Evolutionary conservation across 495 filamentous ascomycete species (phyloP).

Genomic region (Daldinia bambusicola): DNA sequence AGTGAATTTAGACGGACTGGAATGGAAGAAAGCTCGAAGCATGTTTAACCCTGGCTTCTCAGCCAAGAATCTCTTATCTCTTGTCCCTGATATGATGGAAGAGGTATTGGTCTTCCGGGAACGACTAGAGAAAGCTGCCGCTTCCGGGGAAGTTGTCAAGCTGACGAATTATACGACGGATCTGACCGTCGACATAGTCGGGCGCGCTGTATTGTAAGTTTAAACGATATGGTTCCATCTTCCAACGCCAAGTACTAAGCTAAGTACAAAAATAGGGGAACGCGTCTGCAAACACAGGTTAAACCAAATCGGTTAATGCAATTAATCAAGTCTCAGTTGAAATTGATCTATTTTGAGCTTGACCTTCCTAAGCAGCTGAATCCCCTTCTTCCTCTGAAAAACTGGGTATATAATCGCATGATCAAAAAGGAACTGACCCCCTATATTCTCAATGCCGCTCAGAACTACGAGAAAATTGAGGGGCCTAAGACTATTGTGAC

Average conservation of each 20-base stretch:
- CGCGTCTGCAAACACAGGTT: slow-evolving; percentile 35
- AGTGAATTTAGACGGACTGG: slow-evolving; percentile 48
- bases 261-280: slow-evolving; percentile 21
- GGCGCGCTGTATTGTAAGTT: slow-evolving; percentile 53
- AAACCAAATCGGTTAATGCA: slow-evolving; percentile 31
- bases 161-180: slow-evolving; percentile 49
- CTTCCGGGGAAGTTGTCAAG: slow-evolving; percentile 47
- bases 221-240: not conserved
- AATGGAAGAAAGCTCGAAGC: slow-evolving; percentile 56
- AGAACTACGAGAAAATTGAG: slow-evolving; percentile 39
- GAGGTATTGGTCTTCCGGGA: slow-evolving; percentile 51
- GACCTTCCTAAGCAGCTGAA: slow-evolving; percentile 21
- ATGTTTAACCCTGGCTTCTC: slow-evolving; percentile 62
- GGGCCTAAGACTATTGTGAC: slow-evolving; percentile 40
- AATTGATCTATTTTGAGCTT: slow-evolving; percentile 33
- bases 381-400: slow-evolving; percentile 18
- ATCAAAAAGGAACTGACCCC: slow-evolving; percentile 32
- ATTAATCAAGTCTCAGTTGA: slow-evolving; percentile 38
- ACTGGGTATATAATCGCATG: slow-evolving; percentile 35
- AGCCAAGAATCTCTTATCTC: slow-evolving; percentile 51
- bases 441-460: slow-evolving; percentile 30
- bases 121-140: slow-evolving; percentile 45
- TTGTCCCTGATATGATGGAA: slow-evolving; percentile 56
- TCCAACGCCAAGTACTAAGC: slow-evolving; percentile 3
- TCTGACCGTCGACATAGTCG: slow-evolving; percentile 59